A percentile compares a stretch with the other conserved stretches of the same genome.
phyloP scores from a whole-genome alignment of 306 rosid species.

The Begonia loranthoides region DNA sequence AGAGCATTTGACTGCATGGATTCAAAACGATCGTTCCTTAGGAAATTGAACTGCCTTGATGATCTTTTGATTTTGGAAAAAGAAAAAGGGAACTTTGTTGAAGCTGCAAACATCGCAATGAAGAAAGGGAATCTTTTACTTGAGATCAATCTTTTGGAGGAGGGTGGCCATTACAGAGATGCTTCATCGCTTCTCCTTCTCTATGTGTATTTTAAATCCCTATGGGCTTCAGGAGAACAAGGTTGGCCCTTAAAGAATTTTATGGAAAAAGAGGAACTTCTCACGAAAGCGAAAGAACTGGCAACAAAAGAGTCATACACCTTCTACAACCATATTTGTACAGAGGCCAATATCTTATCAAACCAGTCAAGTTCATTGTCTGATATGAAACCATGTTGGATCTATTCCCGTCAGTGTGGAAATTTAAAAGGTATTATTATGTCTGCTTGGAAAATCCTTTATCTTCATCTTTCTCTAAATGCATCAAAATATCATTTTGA shows the following conservation, averaged over 20 bases:
- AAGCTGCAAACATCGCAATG: slow-evolving; percentile 38
- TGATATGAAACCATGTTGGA: slow-evolving; percentile 20
- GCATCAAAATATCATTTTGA: slow-evolving; percentile 26
- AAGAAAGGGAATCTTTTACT: slow-evolving; percentile 31
- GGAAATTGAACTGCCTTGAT: slow-evolving; percentile 20
- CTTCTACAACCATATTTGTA: slow-evolving; percentile 28
- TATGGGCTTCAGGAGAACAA: slow-evolving; percentile 43
- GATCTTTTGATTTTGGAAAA: slow-evolving; percentile 50
- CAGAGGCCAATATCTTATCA: slow-evolving; percentile 40
- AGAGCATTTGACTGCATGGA: slow-evolving; percentile 39
- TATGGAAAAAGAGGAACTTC: slow-evolving; percentile 27
- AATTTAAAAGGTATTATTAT: slow-evolving; percentile 36
- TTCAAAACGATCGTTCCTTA: slow-evolving; percentile 43
- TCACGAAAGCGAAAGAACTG: slow-evolving; percentile 33
- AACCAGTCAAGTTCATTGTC: slow-evolving; percentile 9
- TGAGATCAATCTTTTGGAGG: slow-evolving; percentile 35
- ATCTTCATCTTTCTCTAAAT: slow-evolving; percentile 32
- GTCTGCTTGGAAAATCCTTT: slow-evolving; percentile 44
- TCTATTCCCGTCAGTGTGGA: slow-evolving; percentile 19
- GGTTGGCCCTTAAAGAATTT: slow-evolving; percentile 74
- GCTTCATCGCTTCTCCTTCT: slow-evolving; percentile 32
- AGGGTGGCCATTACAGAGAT: slow-evolving; percentile 34
- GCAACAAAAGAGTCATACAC: slow-evolving; percentile 27
- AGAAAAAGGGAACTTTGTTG: slow-evolving; percentile 20
- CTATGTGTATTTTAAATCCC: slow-evolving; percentile 43